Evolutionary conservation across 768 basidiomycete genomes (phyloP).

Genomic region (Rhizopogon vesiculosus): DNA sequence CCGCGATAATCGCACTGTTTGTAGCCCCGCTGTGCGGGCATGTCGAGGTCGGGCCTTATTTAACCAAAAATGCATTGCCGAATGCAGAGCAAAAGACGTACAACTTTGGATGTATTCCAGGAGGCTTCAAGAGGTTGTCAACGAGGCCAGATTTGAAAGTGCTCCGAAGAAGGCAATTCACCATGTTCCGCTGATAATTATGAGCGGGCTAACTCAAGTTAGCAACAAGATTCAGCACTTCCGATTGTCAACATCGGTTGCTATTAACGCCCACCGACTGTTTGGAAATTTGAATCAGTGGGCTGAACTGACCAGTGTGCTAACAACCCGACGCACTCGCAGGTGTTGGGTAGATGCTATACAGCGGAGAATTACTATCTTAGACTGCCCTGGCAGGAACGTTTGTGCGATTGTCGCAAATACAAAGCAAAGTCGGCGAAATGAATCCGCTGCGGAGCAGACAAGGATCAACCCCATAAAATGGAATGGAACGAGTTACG

Average conservation of each 20-base stretch:
- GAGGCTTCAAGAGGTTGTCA: neutral
- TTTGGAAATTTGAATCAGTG: neutral
- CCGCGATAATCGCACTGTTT: neutral
- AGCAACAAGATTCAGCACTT: neutral
- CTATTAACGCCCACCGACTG: neutral
- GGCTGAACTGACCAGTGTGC: neutral
- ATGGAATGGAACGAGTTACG: slow-evolving; percentile 13
- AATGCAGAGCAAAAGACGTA: too few relatives aligned
- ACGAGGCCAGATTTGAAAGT: neutral
- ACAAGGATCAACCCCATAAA: slow-evolving; percentile 25
- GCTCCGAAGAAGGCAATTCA: neutral
- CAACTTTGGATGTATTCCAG: too few relatives aligned
- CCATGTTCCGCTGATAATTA: neutral
- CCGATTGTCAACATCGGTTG: neutral
- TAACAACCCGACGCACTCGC: neutral
- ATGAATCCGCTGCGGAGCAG: slow-evolving; percentile 20
- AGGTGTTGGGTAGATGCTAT: neutral
- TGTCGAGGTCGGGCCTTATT: neutral
- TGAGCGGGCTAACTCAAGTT: neutral
- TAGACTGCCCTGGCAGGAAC: slow-evolving; percentile 11
- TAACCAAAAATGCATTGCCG: neutral
- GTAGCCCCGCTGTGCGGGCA: neutral
- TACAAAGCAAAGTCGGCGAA: neutral
- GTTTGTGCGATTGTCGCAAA: slow-evolving; percentile 6
- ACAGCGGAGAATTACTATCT: slow-evolving; percentile 1